phyloP scores from a whole-genome alignment of 1,284 basidiomycete species.

The Psilocybe mexicana region DNA sequence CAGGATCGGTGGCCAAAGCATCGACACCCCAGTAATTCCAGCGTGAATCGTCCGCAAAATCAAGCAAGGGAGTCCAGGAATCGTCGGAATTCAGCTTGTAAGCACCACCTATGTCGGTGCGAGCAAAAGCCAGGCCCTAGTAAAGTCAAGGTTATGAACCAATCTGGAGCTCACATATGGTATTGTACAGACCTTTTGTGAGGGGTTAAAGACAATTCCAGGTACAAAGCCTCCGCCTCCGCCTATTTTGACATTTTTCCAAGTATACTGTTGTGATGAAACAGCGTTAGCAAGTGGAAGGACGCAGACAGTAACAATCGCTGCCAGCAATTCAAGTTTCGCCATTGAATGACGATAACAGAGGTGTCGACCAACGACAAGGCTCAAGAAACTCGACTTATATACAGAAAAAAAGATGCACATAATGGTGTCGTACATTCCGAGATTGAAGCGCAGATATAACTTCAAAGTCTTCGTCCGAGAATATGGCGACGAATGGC shows the following conservation, averaged over 20 bases:
- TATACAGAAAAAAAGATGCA: conserved; percentile 5
- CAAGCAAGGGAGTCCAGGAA: conserved; percentile 60
- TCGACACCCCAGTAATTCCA: conserved; percentile 72
- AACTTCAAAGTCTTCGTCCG: conserved; percentile 9
- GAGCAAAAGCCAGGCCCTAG: conserved; percentile 62
- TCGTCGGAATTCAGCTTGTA: conserved; percentile 64
- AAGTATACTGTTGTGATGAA: conserved; percentile 53
- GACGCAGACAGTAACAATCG: conserved; percentile 23
- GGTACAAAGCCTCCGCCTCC: conserved; percentile 44
- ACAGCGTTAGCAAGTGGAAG: conserved; percentile 37
- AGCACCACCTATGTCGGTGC: conserved; percentile 68
- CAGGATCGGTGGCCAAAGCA: conserved; percentile 62
- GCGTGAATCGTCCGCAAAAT: conserved; percentile 53
- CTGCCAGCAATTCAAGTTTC: conserved; percentile 25
- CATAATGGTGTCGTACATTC: neutral
- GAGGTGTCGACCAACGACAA: neutral
- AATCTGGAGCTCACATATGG: neutral
- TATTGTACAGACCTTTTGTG: conserved; percentile 34
- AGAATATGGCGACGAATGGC: conserved; percentile 15
- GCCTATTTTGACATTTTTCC: conserved; percentile 66
- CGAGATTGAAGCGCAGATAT: conserved; percentile 18
- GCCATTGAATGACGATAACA: conserved; percentile 22
- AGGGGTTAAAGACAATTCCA: conserved; percentile 63
- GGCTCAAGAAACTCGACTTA: neutral
- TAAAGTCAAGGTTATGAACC: conserved; percentile 9